Percentiles rank a stretch among this genome's conserved stretches.
Evolutionary conservation across 2,329 filamentous ascomycete genomes (phyloP).

Genomic region (Neodidymelliopsis sp.): DNA sequence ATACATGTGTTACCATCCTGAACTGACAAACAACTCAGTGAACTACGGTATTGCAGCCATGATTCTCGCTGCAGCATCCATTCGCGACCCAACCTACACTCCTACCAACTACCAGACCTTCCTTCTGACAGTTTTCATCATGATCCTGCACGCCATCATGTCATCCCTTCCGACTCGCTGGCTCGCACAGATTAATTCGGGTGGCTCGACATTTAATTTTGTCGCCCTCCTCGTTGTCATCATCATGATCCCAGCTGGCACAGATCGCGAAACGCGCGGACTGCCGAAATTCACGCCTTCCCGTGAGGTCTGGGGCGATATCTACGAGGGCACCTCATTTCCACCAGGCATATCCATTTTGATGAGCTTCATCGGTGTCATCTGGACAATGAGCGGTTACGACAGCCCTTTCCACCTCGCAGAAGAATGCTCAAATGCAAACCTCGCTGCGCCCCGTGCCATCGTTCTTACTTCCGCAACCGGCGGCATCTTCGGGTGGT

Average conservation of each 20-base stretch:
- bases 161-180: conserved; percentile 75
- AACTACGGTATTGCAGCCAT: conserved; percentile 73
- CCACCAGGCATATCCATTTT: conserved; percentile 72
- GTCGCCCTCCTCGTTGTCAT: conserved; percentile 70
- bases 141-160: conserved; percentile 72
- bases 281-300: conserved; percentile 66
- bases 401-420: conserved; percentile 76
- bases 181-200: conserved; percentile 74
- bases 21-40: conserved; percentile 50
- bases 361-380: conserved; percentile 75
- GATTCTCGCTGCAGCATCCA: conserved; percentile 75
- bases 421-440: conserved; percentile 78
- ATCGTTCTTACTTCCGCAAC: conserved; percentile 73
- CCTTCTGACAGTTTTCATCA: conserved; percentile 70
- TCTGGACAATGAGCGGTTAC: conserved; percentile 74
- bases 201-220: conserved; percentile 75
- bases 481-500: conserved; percentile 74
- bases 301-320: conserved; percentile 68
- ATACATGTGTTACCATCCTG: neutral
- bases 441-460: conserved; percentile 72
- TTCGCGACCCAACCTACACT: conserved; percentile 69
- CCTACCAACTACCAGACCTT: conserved; percentile 73
- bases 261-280: conserved; percentile 59
- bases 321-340: conserved; percentile 72
- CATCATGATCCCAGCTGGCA: conserved; percentile 71